Evolutionary conservation across 306 rosid genomes (phyloP), one percentile per base, ranked within the genome.

Genomic region (Citrullus colocynthis): DNA sequence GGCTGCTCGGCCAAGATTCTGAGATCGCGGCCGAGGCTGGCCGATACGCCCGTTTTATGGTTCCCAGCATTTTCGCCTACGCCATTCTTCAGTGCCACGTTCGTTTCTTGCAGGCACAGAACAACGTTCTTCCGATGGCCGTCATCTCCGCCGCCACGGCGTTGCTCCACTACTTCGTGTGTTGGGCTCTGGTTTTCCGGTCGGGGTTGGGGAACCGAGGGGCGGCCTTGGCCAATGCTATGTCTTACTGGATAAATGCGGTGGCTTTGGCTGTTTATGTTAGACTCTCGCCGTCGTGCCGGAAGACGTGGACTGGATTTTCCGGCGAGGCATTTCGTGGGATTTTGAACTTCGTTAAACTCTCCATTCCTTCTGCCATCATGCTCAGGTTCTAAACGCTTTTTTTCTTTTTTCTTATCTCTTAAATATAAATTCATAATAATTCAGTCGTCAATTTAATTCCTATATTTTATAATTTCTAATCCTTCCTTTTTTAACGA

Each of bases 21-120:
- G 80, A 81, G 62, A 86, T 86, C 42, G 79, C 89, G 0, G 85
- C 84, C 6, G 87, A 64, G 41, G 86, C 86, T 7, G 86, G 88
- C 2, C 84, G 9, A 1, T 83, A 85, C 51, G 84, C 86, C 42
- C 81, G 86, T 13, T 83, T 62, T 81, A 80, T 83, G 86, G 61
- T 82, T 36, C 88, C 88, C 0, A 44, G 84, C 81, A 75, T 83
- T 28, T 85, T 83, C 5, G 83, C 86, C 76, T 81, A 15, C 10
- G 83, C 88, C 1, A 37, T 85, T 36, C 77, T 45, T 7, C 85
- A 83, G 52, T 83, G 81, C 51, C 83, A 83, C 28, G 20, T 70
- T 72, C 75, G 82, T 20, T 85, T 85, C 86, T 62, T 85, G 67
- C 85, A 81, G 74, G 12, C 85, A 4, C 89, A 86, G 45, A 86